Base-by-base conservation (phyloP, 768 basidiomycete species). In the Tulasnella sp. region DNA sequence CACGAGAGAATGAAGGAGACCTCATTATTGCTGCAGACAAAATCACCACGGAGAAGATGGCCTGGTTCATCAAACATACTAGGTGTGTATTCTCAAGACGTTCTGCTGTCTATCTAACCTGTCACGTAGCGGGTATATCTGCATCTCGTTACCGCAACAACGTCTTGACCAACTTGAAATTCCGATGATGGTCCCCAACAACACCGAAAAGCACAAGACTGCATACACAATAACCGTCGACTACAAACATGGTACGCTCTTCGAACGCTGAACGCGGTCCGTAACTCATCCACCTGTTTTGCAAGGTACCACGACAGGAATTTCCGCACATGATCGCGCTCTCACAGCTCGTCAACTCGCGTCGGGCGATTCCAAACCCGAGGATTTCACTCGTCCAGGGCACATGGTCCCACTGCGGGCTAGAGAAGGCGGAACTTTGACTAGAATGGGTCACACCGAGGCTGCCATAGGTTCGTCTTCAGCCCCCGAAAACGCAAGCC, bases 51-150 rank as follows among this genome's bases (percentile, higher is more conserved):
- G 87, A 96, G 66, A 87, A 91, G 62, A 98, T 99, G 95, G 93
- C 95, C 0, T 99, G 89, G 89, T 84, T 99, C 76, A 91, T 99
- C 64, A 83, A 84, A 62, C 81, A 92, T 64, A 88, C 90, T 0
- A 95, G 90, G 93, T 92, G 45, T 53, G 76, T 65, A 19, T 13
- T 35, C 40, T 46, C 25, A 6, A 9, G 22, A 24, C 20, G 15
- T 31, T 39, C 24, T 6, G n/a, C 29, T 27, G 48, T 37, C 34
- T 27, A 22, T 24, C 19, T 24, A 19, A 9, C 20, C 40, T 34
- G 28, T 45, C 33, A 25, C 31, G 31, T 61, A 98, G 95, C 61
- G 93, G 95, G 1, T 98, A 86, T 67, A 81, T 99, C 57, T 98
- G 95, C 65, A 75, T 91, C 47, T 77, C 89, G 10, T 71, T 98